These are phyloP conservation scores for Colletotrichum sp. DNA, from an alignment of 2,329 filamentous ascomycete species.

Conservation along the genomic window DNA sequence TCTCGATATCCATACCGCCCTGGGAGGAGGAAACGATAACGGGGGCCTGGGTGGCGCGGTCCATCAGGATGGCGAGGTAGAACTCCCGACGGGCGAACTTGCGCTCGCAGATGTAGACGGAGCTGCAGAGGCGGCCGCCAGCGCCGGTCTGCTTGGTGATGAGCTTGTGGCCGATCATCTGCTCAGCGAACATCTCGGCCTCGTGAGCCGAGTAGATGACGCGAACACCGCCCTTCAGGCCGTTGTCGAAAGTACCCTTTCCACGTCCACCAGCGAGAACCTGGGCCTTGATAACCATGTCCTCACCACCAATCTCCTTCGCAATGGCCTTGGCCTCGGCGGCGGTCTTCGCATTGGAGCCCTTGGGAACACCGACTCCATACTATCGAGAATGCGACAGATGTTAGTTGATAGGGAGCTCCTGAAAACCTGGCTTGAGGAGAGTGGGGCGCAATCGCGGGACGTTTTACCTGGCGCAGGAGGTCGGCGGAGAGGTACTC, in stretches of 20 bases:
- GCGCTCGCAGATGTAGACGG: constrained; percentile 99
- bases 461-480: constrained; percentile 68
- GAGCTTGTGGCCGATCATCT: constrained; percentile 99
- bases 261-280: constrained; percentile 96
- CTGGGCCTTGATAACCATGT: constrained; percentile 99
- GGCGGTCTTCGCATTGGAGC: constrained; percentile 80
- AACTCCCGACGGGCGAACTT: constrained; percentile 99
- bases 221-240: constrained; percentile 96
- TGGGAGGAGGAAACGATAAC: constrained; percentile 98
- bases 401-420: constrained; percentile 15
- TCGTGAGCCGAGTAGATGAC: constrained; percentile 98
- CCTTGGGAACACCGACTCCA: constrained; percentile 91
- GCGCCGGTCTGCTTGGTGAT: constrained; percentile 99
- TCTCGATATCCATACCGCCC: constrained; percentile 99
- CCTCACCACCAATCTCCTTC: constrained; percentile 88
- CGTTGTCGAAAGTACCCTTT: constrained; percentile 98
- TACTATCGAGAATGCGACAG: constrained; percentile 63
- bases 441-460: constrained; percentile 6
- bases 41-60: constrained; percentile 86
- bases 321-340: constrained; percentile 92
- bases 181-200: constrained; percentile 96
- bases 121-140: constrained; percentile 89
- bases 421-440: constrained; percentile 16
- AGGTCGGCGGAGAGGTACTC: constrained; percentile 97
- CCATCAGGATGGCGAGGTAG: constrained; percentile 98